Percentiles rank a stretch among this genome's conserved stretches.
Conservation (phyloP, 257 asterid species). For the Solanum gracilifrons region DNA sequence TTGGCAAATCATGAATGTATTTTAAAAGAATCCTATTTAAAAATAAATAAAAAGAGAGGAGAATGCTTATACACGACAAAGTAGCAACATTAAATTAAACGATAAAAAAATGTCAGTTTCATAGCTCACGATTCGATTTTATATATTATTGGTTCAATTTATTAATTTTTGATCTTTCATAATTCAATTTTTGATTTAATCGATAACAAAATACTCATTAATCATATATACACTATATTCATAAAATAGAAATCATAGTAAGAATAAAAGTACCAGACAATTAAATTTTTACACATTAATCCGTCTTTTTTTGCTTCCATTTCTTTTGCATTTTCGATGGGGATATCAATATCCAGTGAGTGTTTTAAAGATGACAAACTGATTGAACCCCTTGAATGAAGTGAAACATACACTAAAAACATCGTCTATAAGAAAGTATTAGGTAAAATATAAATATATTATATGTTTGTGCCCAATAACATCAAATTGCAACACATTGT, state of each 20-base stretch:
- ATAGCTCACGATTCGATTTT: neutral
- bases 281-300: neutral
- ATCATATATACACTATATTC: neutral
- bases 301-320: neutral
- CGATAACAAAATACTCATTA: neutral
- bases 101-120: neutral
- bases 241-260: too few species aligned
- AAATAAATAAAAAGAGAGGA: neutral
- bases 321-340: neutral
- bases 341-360: neutral
- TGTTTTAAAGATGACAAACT: neutral
- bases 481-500: neutral
- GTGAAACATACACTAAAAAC: neutral
- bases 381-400: too few species aligned
- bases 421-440: too few species aligned
- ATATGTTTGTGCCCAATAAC: neutral
- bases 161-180: too few species aligned
- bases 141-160: too few species aligned
- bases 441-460: neutral
- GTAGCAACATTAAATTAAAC: neutral
- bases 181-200: too few species aligned
- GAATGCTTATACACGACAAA: neutral
- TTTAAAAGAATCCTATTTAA: neutral
- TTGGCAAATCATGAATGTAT: neutral
- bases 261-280: neutral